Percentiles rank a stretch among this genome's conserved stretches.
phyloP scores from a whole-genome alignment of 257 asterid species.

The Solanum rostratum region DNA sequence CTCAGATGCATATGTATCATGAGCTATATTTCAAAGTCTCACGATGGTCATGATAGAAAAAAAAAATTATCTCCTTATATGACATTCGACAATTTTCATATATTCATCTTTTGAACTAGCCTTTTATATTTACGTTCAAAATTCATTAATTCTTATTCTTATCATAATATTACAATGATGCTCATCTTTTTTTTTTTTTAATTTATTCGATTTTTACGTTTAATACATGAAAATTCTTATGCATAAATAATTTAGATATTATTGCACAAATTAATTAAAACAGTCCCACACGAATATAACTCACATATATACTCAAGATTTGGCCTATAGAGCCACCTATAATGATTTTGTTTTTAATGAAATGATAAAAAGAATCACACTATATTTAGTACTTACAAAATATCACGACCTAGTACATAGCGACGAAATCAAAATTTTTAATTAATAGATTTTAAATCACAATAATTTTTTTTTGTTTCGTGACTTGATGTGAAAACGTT shows the following conservation, averaged over 20 bases:
- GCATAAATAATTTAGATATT: background rate
- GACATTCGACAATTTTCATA: background rate
- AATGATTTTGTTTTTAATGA: background rate
- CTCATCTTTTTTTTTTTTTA: background rate
- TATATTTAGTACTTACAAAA: background rate
- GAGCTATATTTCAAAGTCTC: background rate
- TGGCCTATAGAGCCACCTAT: background rate
- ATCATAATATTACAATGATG: background rate
- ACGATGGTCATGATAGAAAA: background rate
- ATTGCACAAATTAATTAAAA: background rate
- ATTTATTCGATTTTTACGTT: background rate
- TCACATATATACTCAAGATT: background rate
- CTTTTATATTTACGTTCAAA: background rate
- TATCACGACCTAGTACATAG: background rate
- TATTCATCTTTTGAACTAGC: background rate
- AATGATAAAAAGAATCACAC: background rate
- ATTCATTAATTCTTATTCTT: background rate
- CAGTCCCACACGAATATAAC: background rate
- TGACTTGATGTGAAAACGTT: background rate
- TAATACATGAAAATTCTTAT: background rate
- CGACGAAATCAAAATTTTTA: background rate
- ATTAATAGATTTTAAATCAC: background rate
- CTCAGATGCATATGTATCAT: background rate
- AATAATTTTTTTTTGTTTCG: background rate
- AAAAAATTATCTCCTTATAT: background rate